Evolutionary conservation across 164 flowering plant genomes (phyloP), one percentile per base, ranked within the genome.

Genomic region (Brasenia schreberi): DNA sequence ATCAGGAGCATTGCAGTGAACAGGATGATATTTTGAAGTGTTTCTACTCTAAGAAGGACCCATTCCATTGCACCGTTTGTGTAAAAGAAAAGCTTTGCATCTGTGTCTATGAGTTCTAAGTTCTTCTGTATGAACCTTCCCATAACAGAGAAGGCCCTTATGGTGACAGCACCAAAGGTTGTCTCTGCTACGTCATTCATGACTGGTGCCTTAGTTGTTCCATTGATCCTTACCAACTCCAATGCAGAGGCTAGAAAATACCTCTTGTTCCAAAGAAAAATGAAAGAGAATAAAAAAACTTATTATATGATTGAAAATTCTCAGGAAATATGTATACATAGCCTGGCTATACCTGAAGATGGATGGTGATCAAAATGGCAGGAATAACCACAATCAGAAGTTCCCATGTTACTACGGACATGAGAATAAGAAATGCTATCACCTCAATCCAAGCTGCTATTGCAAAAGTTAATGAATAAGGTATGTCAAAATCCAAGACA

Each of bases 151-250:
- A 92, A 92, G 63, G 93, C 91, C 77, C 96, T 76, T 66, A 90
- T 86, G 2, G 93, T 88, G 45, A 80, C 81, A 33, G 82, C 92
- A 9, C 98, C 97, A 23, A 76, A 85, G 39, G 92, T 78, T 68
- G 97, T 88, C 81, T 93, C 98, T 5, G 92, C 75, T 69, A 84
- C 84, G 73, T 80, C 84, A 65, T 87, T 90, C 89, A 87, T 82
- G 12, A 90, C 78, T 0, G 96, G 94, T 10, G 98, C 97, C 78
- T 90, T 93, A 5, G 98, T 88, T 7, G 92, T 90, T 71, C 96
- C 96, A 63, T 87, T 88, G 59, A 93, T 85, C 72, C 98, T 77
- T 43, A 85, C 79, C 5, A 93, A 81, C 64, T 87, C 92, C 71
- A 84, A 79, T 6, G 96, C 88, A 44, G 90, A 74, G 18, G 93